These are phyloP conservation scores for Amylostereum chailletii DNA, from an alignment of 1,284 basidiomycete species.

Conservation along the genomic window DNA sequence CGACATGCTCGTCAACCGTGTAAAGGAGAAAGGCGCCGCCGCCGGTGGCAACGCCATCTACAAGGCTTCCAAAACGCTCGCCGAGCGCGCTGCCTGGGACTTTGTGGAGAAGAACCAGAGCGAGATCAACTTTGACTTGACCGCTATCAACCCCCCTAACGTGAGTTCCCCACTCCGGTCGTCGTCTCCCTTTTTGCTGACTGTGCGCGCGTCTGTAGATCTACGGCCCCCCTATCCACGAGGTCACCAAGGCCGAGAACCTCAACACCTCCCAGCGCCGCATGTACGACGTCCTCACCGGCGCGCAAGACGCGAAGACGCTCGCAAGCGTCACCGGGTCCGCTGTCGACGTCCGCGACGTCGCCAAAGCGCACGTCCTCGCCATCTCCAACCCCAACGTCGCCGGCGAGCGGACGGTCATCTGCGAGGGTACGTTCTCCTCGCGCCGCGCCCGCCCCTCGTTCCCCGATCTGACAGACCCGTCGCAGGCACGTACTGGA, in stretches of 20 bases:
- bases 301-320: conserved; percentile 10
- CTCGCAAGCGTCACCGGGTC: conserved; percentile 13
- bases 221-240: conserved; percentile 35
- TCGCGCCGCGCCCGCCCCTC: too few species aligned
- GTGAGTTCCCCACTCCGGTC: conserved; percentile 23
- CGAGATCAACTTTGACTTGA: conserved; percentile 41
- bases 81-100: conserved; percentile 56
- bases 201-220: neutral
- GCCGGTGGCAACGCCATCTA: conserved; percentile 39
- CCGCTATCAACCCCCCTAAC: conserved; percentile 47
- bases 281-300: conserved; percentile 23
- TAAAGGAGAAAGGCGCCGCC: conserved; percentile 44
- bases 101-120: conserved; percentile 48
- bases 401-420: conserved; percentile 41
- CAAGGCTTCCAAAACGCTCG: conserved; percentile 57
- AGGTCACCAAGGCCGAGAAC: conserved; percentile 31
- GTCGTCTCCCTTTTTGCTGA: neutral
- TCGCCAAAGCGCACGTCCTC: conserved; percentile 43
- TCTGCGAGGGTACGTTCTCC: conserved; percentile 17
- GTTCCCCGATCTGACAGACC: too few species aligned
- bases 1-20: conserved; percentile 36
- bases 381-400: conserved; percentile 40
- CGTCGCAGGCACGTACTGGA: too few species aligned
- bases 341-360: conserved; percentile 54
- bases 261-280: conserved; percentile 44